Percentiles rank a stretch among this genome's conserved stretches.
phyloP scores from a whole-genome alignment of 352 stramenopile genomes.

The Pythium dissotocum region DNA sequence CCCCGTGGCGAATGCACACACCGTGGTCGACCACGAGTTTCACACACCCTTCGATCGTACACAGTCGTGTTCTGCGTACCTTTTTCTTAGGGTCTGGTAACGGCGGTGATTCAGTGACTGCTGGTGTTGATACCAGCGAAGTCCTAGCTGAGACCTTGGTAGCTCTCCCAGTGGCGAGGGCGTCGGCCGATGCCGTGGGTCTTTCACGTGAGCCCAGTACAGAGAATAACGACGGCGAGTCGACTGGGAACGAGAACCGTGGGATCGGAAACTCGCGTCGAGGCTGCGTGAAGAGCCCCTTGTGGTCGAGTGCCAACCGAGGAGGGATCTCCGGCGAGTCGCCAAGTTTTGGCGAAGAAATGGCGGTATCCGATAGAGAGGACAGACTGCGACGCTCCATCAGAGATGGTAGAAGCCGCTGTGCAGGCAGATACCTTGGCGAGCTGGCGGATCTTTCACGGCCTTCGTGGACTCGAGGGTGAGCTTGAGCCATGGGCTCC shows the following conservation, averaged over 20 bases:
- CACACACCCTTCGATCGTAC: conserved; percentile 38
- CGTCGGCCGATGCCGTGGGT: background rate
- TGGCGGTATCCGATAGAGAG: background rate
- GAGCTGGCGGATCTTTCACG: background rate
- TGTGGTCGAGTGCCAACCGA: background rate
- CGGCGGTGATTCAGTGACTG: background rate
- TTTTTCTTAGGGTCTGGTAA: conserved; percentile 20
- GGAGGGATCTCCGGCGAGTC: background rate
- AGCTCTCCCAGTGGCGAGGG: background rate
- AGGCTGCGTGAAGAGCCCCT: background rate
- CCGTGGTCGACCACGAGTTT: conserved; percentile 57
- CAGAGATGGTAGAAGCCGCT: background rate
- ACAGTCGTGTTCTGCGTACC: conserved; percentile 44
- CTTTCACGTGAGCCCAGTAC: background rate
- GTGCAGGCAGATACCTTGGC: background rate
- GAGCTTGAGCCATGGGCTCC: background rate
- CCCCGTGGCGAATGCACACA: conserved; percentile 27
- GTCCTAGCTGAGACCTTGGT: background rate
- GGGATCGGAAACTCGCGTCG: background rate
- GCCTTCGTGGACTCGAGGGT: background rate
- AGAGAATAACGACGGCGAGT: background rate
- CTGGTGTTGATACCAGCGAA: background rate
- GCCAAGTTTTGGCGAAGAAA: background rate
- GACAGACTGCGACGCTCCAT: background rate
- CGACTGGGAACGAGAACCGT: background rate